phyloP scores from a whole-genome alignment of 345 rosid genomes.

The Moricandia moricandioides region DNA sequence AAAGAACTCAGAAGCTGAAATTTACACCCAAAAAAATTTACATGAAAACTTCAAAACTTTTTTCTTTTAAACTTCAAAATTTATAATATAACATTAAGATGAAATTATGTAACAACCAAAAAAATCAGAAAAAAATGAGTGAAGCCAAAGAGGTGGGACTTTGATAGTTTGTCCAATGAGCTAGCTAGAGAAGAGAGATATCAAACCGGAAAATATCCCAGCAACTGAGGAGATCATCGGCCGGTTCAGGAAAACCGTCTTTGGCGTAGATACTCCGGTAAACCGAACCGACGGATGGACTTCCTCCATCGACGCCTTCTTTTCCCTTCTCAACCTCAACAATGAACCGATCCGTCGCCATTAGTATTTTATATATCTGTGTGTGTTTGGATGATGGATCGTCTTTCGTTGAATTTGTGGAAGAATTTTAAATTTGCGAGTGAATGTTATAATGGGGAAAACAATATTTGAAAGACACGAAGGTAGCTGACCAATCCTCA shows the following conservation, averaged over 20 bases:
- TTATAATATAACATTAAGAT: background rate
- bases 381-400: background rate
- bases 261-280: constrained; percentile 82
- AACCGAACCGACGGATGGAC: constrained; percentile 77
- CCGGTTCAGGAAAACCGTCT: constrained; percentile 79
- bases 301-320: constrained; percentile 47
- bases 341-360: constrained; percentile 36
- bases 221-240: constrained; percentile 65
- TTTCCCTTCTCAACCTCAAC: constrained; percentile 76
- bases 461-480: background rate
- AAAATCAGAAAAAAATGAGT: background rate
- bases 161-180: background rate
- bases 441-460: constrained; percentile 7
- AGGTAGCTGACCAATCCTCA: constrained; percentile 7
- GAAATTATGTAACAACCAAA: background rate
- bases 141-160: background rate
- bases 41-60: background rate
- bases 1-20: background rate
- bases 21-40: background rate
- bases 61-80: background rate
- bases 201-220: constrained; percentile 96
- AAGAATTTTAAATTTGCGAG: constrained; percentile 3
- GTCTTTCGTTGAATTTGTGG: background rate
- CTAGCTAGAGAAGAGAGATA: background rate
- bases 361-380: constrained; percentile 17